phyloP scores from a whole-genome alignment of 805 yeast genomes.

The Metschnikowia vanudenii region DNA sequence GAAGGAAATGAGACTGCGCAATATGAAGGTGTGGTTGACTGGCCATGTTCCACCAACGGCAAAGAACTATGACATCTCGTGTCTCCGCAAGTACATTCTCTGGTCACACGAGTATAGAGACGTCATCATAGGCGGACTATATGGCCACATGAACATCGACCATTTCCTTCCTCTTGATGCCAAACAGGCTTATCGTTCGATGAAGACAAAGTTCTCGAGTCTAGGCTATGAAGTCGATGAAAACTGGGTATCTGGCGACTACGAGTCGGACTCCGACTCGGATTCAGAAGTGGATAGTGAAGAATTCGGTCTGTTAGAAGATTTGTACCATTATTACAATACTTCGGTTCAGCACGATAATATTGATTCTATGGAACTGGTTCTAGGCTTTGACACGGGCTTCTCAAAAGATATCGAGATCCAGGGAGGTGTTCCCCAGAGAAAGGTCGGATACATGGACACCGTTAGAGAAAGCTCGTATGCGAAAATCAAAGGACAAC shows the following conservation, averaged over 20 bases:
- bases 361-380: conserved; percentile 14
- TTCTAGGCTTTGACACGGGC: conserved; percentile 14
- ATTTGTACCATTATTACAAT: conserved; percentile 8
- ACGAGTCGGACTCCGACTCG: conserved; percentile 16
- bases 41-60: conserved; percentile 90
- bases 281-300: conserved; percentile 9
- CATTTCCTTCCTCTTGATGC: conserved; percentile 80
- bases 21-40: conserved; percentile 81
- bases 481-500: conserved; percentile 45
- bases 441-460: conserved; percentile 65
- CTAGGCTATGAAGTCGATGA: conserved; percentile 17
- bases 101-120: conserved; percentile 86
- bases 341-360: conserved; percentile 12
- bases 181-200: conserved; percentile 59
- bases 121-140: conserved; percentile 76
- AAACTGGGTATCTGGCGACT: not conserved
- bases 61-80: conserved; percentile 70
- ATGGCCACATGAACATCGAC: conserved; percentile 89
- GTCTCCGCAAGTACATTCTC: conserved; percentile 71
- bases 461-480: conserved; percentile 53
- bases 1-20: conserved; percentile 67
- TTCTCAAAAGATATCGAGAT: conserved; percentile 25
- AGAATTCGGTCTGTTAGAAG: conserved; percentile 3
- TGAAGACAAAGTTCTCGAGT: conserved; percentile 21
- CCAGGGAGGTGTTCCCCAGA: conserved; percentile 64